Percentiles rank a stretch among this genome's conserved stretches.
These are phyloP conservation scores for Baeospora myosura DNA, from an alignment of 1,284 basidiomycete genomes.

Conservation along the genomic window DNA sequence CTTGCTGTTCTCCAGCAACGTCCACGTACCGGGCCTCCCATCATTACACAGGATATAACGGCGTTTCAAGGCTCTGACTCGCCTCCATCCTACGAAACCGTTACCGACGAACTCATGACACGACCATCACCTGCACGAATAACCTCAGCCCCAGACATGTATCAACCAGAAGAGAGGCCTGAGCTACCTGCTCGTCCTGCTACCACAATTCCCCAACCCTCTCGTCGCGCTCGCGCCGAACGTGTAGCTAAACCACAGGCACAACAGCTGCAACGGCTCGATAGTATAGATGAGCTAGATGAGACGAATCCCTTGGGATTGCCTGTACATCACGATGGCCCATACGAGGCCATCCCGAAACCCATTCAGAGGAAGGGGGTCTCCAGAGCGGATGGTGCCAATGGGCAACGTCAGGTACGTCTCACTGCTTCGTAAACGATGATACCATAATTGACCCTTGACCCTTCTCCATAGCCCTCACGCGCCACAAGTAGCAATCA, in stretches of 20 bases:
- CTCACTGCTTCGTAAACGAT: neutral
- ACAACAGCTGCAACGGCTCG: slow-evolving; percentile 41
- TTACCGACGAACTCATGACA: neutral
- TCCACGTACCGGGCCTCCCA: no score
- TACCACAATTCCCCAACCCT: slow-evolving; percentile 1
- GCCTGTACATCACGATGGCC: slow-evolving; percentile 56
- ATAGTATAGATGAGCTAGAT: slow-evolving; percentile 69
- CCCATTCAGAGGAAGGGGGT: slow-evolving; percentile 2
- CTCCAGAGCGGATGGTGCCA: neutral
- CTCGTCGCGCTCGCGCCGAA: slow-evolving; percentile 1
- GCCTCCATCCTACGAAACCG: neutral
- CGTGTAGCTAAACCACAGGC: slow-evolving; percentile 13
- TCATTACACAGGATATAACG: no score
- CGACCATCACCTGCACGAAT: no score
- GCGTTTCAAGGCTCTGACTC: no score
- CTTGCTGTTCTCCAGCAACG: no score
- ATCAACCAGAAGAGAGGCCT: neutral
- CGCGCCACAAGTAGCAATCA: no score
- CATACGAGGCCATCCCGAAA: slow-evolving; percentile 50
- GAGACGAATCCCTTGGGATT: slow-evolving; percentile 60
- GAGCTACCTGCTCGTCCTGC: slow-evolving; percentile 5
- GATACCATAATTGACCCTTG: neutral
- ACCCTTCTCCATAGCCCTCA: neutral
- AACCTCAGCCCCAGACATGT: no score
- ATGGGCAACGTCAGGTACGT: neutral